phyloP scores from a whole-genome alignment of 495 filamentous ascomycete genomes.

The Cenococcum geophilum region DNA sequence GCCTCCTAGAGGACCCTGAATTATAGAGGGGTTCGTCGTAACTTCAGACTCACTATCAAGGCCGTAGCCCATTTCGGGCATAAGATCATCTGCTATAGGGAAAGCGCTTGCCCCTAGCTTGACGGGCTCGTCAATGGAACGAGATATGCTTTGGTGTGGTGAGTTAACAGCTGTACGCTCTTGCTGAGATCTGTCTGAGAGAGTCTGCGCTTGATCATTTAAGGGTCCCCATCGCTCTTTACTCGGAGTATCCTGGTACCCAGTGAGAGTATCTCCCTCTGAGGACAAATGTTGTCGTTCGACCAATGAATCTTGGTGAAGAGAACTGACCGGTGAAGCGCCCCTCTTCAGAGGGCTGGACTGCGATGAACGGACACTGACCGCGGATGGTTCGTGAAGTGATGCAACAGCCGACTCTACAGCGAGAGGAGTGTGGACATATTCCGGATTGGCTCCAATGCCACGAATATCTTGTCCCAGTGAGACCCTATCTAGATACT shows the following conservation, averaged over 20 bases:
- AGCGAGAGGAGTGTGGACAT: constrained; percentile 60
- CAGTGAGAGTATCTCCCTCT: neutral
- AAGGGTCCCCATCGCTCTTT: constrained; percentile 30
- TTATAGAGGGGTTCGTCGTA: constrained; percentile 71
- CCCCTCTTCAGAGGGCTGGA: constrained; percentile 23
- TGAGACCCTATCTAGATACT: constrained; percentile 54
- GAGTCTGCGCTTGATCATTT: constrained; percentile 27
- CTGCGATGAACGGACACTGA: constrained; percentile 47
- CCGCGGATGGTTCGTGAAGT: constrained; percentile 69
- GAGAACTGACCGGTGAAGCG: constrained; percentile 12
- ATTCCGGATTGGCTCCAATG: constrained; percentile 65
- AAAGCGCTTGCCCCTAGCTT: constrained; percentile 58
- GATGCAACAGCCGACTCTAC: constrained; percentile 87
- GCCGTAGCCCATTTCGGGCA: constrained; percentile 62
- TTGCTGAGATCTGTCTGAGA: constrained; percentile 24
- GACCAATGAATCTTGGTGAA: constrained; percentile 6
- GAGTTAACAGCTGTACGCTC: constrained; percentile 51
- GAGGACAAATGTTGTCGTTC: neutral
- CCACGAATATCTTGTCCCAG: constrained; percentile 63
- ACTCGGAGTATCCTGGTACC: constrained; percentile 19
- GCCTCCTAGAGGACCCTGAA: constrained; percentile 61
- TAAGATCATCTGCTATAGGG: constrained; percentile 46
- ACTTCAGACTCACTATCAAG: constrained; percentile 62
- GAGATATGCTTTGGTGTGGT: constrained; percentile 70
- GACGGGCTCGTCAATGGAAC: constrained; percentile 52